Percentiles rank a stretch among this genome's conserved stretches.
Conservation (phyloP, 306 rosid genomes). For the Alnus glutinosa region DNA sequence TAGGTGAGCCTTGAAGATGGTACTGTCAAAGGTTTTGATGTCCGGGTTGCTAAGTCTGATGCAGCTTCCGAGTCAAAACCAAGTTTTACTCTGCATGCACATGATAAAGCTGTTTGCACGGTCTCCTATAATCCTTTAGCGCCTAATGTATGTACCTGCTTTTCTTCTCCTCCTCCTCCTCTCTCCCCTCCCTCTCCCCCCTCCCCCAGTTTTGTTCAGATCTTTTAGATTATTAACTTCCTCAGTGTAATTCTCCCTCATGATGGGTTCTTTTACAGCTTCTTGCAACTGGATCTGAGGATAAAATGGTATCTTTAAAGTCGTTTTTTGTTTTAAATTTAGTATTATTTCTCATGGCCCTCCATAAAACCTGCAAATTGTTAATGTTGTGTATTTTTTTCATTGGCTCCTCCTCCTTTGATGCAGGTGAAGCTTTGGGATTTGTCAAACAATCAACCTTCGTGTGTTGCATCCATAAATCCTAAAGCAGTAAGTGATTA, state of each 20-base stretch:
- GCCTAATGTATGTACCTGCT: conserved; percentile 60
- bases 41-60: conserved; percentile 62
- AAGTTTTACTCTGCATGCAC: conserved; percentile 88
- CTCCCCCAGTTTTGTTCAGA: conserved; percentile 13
- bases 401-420: conserved; percentile 21
- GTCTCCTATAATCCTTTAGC: conserved; percentile 67
- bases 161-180: not conserved
- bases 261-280: conserved; percentile 49
- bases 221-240: conserved; percentile 23
- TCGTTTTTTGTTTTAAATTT: not conserved
- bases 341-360: not conserved
- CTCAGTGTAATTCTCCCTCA: conserved; percentile 23
- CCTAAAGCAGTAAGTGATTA: conserved; percentile 59
- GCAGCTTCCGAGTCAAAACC: conserved; percentile 52
- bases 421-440: conserved; percentile 93
- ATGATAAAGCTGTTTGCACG: conserved; percentile 74
- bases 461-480: conserved; percentile 57
- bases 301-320: conserved; percentile 64
- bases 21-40: conserved; percentile 74
- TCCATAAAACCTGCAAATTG: conserved; percentile 14
- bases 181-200: no score
- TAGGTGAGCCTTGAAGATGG: conserved; percentile 97
- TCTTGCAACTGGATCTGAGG: conserved; percentile 88
- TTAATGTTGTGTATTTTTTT: conserved; percentile 7
- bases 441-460: conserved; percentile 83